Evolutionary conservation across 371 early-diverging fungal genomes (phyloP).

Genomic region (Rhizopus microsporus): DNA sequence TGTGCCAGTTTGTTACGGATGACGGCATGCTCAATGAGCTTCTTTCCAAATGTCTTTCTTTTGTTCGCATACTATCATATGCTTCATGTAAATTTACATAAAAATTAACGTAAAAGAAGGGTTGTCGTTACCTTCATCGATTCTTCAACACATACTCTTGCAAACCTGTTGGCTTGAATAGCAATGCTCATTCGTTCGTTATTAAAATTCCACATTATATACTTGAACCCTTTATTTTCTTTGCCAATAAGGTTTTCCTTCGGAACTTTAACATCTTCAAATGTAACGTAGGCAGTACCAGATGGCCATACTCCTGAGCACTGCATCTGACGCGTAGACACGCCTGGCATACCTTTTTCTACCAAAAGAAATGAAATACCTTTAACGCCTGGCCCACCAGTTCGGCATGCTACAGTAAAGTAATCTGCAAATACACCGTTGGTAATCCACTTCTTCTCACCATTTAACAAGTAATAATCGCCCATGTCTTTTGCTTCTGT

Average conservation of each 20-base stretch:
- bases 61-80: slow-evolving; percentile 66
- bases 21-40: slow-evolving; percentile 68
- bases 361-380: slow-evolving; percentile 76
- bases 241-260: slow-evolving; percentile 78
- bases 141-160: slow-evolving; percentile 85
- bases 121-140: slow-evolving; percentile 48
- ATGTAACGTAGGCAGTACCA: slow-evolving; percentile 74
- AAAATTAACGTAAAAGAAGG: too few species aligned
- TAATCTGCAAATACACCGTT: slow-evolving; percentile 82
- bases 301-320: slow-evolving; percentile 81
- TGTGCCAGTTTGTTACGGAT: slow-evolving; percentile 68
- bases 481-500: slow-evolving; percentile 74
- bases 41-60: slow-evolving; percentile 83
- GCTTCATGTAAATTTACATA: too few species aligned
- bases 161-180: slow-evolving; percentile 79
- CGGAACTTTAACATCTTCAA: slow-evolving; percentile 84
- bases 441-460: slow-evolving; percentile 85
- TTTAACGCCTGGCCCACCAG: slow-evolving; percentile 76
- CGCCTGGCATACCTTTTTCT: slow-evolving; percentile 76
- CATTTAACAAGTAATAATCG: slow-evolving; percentile 63
- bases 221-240: slow-evolving; percentile 86
- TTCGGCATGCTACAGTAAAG: slow-evolving; percentile 65
- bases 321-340: slow-evolving; percentile 77
- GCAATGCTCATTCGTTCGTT: slow-evolving; percentile 77
- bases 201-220: slow-evolving; percentile 72